Percentiles rank a stretch among this genome's conserved stretches.
Evolutionary conservation across 306 rosid genomes (phyloP).

Genomic region (Vicia sativa): DNA sequence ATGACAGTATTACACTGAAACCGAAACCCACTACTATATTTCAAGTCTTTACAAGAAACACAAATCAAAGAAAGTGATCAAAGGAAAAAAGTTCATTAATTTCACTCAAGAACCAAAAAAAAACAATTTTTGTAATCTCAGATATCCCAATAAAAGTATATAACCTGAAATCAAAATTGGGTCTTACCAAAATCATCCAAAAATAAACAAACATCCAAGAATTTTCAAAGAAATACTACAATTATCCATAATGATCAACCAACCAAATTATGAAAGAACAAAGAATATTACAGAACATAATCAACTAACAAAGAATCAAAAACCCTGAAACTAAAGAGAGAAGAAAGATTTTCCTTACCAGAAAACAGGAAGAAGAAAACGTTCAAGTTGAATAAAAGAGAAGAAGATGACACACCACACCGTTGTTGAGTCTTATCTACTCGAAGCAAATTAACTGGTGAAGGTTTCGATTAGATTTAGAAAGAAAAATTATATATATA

Average conservation of each 20-base stretch:
- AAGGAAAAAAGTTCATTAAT: constrained; percentile 13
- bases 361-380: constrained; percentile 39
- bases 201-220: constrained; percentile 8
- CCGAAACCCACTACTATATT: constrained; percentile 1
- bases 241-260: constrained; percentile 36
- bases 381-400: constrained; percentile 29
- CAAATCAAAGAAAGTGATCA: constrained; percentile 18
- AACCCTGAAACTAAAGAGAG: neutral
- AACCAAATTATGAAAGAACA: constrained; percentile 39
- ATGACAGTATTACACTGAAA: neutral
- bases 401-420: constrained; percentile 38
- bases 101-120: constrained; percentile 24
- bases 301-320: neutral
- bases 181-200: constrained; percentile 16
- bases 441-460: constrained; percentile 50
- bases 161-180: constrained; percentile 2
- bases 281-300: constrained; percentile 29
- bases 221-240: constrained; percentile 21
- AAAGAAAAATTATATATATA: neutral
- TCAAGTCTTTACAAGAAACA: constrained; percentile 9
- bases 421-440: constrained; percentile 58
- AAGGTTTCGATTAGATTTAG: constrained; percentile 52
- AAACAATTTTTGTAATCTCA: neutral
- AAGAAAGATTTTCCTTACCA: constrained; percentile 38
- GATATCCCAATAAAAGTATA: neutral